Conservation (phyloP, 768 basidiomycete genomes). For the Suillus variegatus region DNA sequence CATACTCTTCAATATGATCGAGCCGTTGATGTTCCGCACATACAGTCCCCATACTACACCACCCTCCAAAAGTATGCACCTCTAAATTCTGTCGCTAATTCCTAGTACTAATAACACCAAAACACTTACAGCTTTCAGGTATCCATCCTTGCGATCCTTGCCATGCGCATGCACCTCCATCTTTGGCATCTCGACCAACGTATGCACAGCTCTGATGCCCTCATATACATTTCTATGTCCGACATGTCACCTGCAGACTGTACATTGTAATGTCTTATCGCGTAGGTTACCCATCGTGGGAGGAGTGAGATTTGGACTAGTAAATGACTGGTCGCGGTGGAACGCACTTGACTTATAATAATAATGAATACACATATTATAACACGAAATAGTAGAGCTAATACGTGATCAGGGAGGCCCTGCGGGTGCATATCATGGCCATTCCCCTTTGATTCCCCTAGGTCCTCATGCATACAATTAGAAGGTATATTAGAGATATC, state of each 20-base stretch:
- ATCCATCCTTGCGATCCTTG: not conserved
- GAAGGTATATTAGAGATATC: no score
- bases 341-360: not conserved
- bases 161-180: not conserved
- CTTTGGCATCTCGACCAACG: not conserved
- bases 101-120: not conserved
- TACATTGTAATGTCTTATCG: not conserved
- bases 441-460: no score
- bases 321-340: not conserved
- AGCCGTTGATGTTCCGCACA: not conserved
- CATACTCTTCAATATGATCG: conserved; percentile 15
- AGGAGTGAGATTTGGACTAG: not conserved
- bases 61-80: not conserved
- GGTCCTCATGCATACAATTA: no score
- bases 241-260: not conserved
- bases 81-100: not conserved
- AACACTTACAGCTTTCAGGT: not conserved
- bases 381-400: no score
- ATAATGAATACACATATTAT: not conserved
- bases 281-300: not conserved
- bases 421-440: no score
- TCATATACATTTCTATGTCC: not conserved
- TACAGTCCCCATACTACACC: not conserved
- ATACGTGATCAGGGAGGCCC: no score
- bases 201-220: not conserved